These are phyloP conservation scores for Asparagopsis taxiformis DNA, from an alignment of 31 red algal genomes.

Conservation along the genomic window DNA sequence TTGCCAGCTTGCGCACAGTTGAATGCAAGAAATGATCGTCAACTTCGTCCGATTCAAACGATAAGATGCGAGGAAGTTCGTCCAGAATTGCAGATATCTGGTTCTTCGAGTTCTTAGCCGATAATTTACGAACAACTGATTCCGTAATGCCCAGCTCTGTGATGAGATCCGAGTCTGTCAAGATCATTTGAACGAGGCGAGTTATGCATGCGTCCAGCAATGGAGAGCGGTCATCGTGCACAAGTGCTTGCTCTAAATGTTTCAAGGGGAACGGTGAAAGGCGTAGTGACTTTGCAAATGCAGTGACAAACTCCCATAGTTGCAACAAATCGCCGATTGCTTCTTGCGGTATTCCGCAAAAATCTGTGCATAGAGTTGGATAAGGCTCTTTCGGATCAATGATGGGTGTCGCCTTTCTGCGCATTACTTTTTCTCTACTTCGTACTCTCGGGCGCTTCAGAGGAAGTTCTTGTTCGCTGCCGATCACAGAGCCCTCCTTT, in stretches of 20 bases:
- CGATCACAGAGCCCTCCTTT: neutral
- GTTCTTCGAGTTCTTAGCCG: conserved; percentile 7
- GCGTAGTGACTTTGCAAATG: conserved; percentile 36
- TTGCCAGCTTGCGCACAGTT: conserved; percentile 42
- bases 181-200: conserved; percentile 47
- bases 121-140: conserved; percentile 9
- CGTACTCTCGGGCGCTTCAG: neutral
- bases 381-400: conserved; percentile 27
- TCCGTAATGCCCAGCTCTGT: conserved; percentile 48
- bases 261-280: conserved; percentile 42
- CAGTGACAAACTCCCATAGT: conserved; percentile 60
- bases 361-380: conserved; percentile 34
- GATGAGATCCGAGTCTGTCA: conserved; percentile 36
- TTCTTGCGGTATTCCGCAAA: conserved; percentile 32
- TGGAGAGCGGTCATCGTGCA: conserved; percentile 26
- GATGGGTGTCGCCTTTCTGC: neutral
- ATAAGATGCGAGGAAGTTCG: conserved; percentile 41
- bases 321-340: conserved; percentile 59
- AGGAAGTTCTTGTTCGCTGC: neutral
- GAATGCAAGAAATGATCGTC: conserved; percentile 36
- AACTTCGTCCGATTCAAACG: conserved; percentile 50
- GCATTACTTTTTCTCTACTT: neutral
- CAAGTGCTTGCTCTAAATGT: conserved; percentile 43
- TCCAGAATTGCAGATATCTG: conserved; percentile 17
- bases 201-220: conserved; percentile 42